Conservation (phyloP, 2,329 filamentous ascomycete genomes). For the Verticillium dahliae region DNA sequence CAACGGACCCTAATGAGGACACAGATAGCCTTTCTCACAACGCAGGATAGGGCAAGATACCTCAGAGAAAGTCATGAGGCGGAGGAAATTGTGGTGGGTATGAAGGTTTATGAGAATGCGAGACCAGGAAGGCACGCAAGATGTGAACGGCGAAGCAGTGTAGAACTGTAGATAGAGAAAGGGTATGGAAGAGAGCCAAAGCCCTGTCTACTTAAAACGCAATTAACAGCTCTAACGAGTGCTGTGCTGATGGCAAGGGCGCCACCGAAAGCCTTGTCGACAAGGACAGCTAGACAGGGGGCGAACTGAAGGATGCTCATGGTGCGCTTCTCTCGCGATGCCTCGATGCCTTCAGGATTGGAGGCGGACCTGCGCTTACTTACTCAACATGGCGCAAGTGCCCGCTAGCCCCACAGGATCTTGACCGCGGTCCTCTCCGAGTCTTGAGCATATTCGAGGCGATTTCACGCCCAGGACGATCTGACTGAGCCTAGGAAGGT, state of each 20-base stretch:
- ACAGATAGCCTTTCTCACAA: neutral
- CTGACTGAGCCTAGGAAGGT: too few relatives aligned
- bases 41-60: neutral
- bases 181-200: neutral
- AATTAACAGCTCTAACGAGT: neutral
- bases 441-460: too few relatives aligned
- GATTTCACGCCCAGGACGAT: too few relatives aligned
- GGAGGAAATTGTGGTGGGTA: neutral
- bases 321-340: neutral
- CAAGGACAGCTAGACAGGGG: neutral
- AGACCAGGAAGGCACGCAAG: neutral
- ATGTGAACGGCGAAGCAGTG: neutral
- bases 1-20: neutral
- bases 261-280: neutral
- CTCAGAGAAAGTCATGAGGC: neutral
- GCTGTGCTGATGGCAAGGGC: neutral
- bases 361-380: too few relatives aligned
- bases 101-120: neutral
- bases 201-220: neutral
- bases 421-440: too few relatives aligned
- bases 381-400: too few relatives aligned
- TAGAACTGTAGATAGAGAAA: neutral
- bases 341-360: neutral
- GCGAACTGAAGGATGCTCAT: neutral
- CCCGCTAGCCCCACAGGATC: too few relatives aligned